phyloP scores from a whole-genome alignment of 1,284 basidiomycete species.

The Pseudozyma sp. region DNA sequence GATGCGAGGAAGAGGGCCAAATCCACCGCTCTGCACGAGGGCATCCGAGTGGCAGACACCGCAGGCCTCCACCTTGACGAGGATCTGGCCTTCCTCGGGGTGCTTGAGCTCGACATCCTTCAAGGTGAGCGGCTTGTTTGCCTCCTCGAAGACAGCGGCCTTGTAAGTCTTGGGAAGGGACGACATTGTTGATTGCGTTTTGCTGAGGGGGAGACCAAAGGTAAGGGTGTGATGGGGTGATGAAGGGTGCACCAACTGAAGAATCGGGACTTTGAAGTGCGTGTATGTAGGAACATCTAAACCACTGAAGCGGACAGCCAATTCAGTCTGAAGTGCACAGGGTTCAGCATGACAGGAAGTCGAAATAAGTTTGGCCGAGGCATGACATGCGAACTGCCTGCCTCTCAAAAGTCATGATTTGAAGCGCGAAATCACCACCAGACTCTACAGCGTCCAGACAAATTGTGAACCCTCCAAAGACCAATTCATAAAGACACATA shows the following conservation, averaged over 20 bases:
- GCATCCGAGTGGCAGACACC: constrained; percentile 89
- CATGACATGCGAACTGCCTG: too few species aligned
- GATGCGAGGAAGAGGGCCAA: constrained; percentile 51
- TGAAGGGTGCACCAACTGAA: background rate
- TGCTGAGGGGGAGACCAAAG: background rate
- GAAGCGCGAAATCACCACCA: too few species aligned
- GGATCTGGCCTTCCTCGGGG: constrained; percentile 88
- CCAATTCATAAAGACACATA: too few species aligned
- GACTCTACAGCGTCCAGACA: too few species aligned
- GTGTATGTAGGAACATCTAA: too few species aligned
- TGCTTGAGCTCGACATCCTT: constrained; percentile 94
- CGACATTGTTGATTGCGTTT: constrained; percentile 13
- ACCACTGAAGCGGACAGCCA: too few species aligned
- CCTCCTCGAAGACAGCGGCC: constrained; percentile 93
- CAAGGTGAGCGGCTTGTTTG: constrained; percentile 85
- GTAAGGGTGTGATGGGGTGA: background rate
- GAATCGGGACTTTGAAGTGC: too few species aligned
- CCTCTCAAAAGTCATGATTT: too few species aligned
- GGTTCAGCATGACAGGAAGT: too few species aligned
- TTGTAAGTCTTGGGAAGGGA: constrained; percentile 59
- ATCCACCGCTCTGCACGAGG: constrained; percentile 24
- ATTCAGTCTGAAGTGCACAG: too few species aligned
- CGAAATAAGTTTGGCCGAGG: too few species aligned
- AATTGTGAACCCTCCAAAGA: too few species aligned
- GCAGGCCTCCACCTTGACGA: constrained; percentile 90